Conservation (phyloP, 768 basidiomycete genomes). For the Pleurotus giganteus region DNA sequence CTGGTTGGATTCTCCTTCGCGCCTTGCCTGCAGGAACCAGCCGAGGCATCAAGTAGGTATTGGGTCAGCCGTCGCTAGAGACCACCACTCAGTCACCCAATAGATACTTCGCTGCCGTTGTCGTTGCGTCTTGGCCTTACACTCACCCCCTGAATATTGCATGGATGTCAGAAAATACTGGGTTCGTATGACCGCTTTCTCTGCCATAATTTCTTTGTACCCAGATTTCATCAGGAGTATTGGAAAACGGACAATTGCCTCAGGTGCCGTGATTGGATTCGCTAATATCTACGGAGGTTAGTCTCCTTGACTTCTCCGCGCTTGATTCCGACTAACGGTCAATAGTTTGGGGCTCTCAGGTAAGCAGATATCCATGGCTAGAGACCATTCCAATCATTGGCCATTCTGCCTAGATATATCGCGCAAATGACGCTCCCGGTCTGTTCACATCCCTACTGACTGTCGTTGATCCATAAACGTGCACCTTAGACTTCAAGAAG, state of each 20-base stretch:
- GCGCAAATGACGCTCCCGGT: conserved; percentile 35
- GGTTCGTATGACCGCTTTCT: conserved; percentile 14
- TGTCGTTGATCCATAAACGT: neutral
- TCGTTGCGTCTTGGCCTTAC: conserved; percentile 36
- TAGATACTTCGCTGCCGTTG: conserved; percentile 30
- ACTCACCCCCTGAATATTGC: conserved; percentile 38
- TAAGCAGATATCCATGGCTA: neutral
- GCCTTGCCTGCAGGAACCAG: conserved; percentile 25
- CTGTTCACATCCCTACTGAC: neutral
- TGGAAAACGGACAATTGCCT: conserved; percentile 32
- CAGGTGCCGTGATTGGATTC: conserved; percentile 33
- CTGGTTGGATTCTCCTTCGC: conserved; percentile 35
- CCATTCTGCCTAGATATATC: conserved; percentile 27
- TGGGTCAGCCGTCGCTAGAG: neutral
- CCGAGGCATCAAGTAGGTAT: conserved; percentile 25
- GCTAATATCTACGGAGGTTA: conserved; percentile 21
- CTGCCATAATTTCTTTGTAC: neutral
- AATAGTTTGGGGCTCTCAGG: conserved; percentile 31
- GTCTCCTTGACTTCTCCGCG: neutral
- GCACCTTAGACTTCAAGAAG: conserved; percentile 25
- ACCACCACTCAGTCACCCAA: neutral
- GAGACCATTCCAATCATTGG: neutral
- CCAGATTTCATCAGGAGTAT: conserved; percentile 23
- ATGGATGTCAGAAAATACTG: conserved; percentile 40
- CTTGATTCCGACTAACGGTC: conserved; percentile 16